phyloP scores from a whole-genome alignment of 2,329 filamentous ascomycete genomes.

The Colletotrichum sp. region DNA sequence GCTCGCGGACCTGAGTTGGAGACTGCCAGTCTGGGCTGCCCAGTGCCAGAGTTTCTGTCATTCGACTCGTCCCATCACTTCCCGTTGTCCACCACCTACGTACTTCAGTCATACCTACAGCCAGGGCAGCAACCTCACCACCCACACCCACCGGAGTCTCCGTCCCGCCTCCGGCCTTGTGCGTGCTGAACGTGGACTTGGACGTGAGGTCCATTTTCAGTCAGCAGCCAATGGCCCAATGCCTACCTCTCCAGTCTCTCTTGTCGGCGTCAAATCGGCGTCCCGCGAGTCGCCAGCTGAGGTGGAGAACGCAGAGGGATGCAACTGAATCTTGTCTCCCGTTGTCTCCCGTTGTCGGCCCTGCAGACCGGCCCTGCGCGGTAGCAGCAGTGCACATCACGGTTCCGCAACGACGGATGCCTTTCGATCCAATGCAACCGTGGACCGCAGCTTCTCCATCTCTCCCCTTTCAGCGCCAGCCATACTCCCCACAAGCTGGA shows the following conservation, averaged over 20 bases:
- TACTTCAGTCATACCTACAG: not conserved
- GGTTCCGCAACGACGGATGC: not conserved
- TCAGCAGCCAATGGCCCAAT: not conserved
- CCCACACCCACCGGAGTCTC: not conserved
- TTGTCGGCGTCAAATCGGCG: not conserved
- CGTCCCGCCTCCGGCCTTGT: not conserved
- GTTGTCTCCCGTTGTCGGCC: not conserved
- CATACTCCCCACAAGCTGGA: not conserved
- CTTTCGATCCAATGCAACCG: conserved; percentile 5
- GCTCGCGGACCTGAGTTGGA: not conserved
- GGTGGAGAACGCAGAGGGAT: not conserved
- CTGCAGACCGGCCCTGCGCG: not conserved
- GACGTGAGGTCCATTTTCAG: not conserved
- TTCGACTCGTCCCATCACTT: not conserved
- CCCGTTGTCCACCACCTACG: not conserved
- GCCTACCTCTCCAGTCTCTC: not conserved
- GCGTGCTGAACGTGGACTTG: not conserved
- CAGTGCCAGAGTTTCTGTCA: not conserved
- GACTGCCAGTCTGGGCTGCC: not conserved
- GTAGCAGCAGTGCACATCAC: conserved; percentile 2
- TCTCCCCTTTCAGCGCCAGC: not conserved
- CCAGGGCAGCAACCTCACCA: not conserved
- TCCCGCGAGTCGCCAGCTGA: not conserved
- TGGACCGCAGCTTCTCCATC: not conserved
- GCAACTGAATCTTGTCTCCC: not conserved